phyloP scores from a whole-genome alignment of 163 green algal genomes.

The Chloromonas sp. region DNA sequence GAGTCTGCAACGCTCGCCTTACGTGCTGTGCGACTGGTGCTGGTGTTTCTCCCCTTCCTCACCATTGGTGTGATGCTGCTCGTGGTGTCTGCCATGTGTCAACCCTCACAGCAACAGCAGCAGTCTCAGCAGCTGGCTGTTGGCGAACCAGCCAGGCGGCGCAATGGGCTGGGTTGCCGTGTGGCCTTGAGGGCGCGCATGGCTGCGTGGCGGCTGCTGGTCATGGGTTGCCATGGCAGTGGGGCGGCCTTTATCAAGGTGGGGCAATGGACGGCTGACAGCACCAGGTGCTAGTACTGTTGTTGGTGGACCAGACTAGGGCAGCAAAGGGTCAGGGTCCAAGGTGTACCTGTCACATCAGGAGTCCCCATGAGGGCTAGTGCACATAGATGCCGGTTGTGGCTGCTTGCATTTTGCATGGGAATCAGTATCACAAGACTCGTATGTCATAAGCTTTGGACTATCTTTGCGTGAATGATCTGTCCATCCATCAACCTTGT shows the following conservation, averaged over 20 bases:
- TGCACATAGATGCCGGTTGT: too few relatives aligned
- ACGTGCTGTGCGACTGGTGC: not conserved
- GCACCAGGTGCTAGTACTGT: too few relatives aligned
- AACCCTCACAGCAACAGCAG: not conserved
- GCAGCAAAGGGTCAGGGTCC: too few relatives aligned
- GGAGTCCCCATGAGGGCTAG: too few relatives aligned
- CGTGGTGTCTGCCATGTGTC: not conserved
- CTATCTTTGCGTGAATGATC: too few relatives aligned
- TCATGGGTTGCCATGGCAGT: conserved; percentile 4
- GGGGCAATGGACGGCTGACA: conserved; percentile 72
- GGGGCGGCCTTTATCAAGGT: conserved; percentile 19
- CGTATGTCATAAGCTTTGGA: too few relatives aligned
- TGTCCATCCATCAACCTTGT: too few relatives aligned
- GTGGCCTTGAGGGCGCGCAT: not conserved
- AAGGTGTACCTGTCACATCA: too few relatives aligned
- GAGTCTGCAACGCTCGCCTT: not conserved
- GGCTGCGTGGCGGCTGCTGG: conserved; percentile 21
- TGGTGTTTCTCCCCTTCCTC: not conserved
- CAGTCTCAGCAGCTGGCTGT: not conserved
- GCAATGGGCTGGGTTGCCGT: not conserved
- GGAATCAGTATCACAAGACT: too few relatives aligned
- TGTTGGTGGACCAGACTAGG: too few relatives aligned
- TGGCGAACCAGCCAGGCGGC: not conserved
- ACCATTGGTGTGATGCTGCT: not conserved
- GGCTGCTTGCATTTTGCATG: too few relatives aligned